Base-by-base conservation (phyloP, 768 basidiomycete species). In the Phaeolepiota aurea region DNA sequence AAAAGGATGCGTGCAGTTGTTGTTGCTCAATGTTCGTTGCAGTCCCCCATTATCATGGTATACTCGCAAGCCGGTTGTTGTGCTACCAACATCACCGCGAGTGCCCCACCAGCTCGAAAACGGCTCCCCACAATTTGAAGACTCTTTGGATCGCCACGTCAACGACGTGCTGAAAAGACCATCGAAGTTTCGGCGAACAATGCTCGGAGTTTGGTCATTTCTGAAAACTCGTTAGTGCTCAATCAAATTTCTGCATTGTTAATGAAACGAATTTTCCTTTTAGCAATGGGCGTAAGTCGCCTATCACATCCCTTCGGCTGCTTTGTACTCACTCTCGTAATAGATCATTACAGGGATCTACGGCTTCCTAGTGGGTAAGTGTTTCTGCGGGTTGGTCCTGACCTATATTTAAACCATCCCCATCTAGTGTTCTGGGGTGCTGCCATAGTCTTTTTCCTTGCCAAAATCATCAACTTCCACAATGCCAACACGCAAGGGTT, bases 351-450 rank as follows among this genome's bases (percentile, higher is more conserved):
- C 76, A 2, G 83, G 76, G 4, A 75, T 90, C 7, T 90, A 89
- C 59, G 87, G 85, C 0, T 83, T 89, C 54, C 56, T 78, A 31
- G 77, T 82, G 28, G 81, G 81, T 78, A 48, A 42, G 74, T 45
- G 33, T 18, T 31, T 7, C n/a, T 11, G 9, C 15, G 20, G 28
- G 7, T 15, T 14, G 7, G 3, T 30, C 35, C 19, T 23, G 18
- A 35, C 32, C 25, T 35, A 32, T 42, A 35, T 32, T 48, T 37
- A n/a, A 14, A 5, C 20, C 48, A 23, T 20, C 35, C 25, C 4
- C 32, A 10, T 14, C 3, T 51, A 76, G 88, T 82, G 0, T 90
- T 92, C 51, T 92, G 87, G 88, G 88, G 89, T 12, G 76, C 85
- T 15, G 88, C 81, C 3, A 79, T 92, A 46, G 83, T 89, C 11